Conservation (phyloP, 192 early-diverging fungal species). For the Radiomyces spectabilis region DNA sequence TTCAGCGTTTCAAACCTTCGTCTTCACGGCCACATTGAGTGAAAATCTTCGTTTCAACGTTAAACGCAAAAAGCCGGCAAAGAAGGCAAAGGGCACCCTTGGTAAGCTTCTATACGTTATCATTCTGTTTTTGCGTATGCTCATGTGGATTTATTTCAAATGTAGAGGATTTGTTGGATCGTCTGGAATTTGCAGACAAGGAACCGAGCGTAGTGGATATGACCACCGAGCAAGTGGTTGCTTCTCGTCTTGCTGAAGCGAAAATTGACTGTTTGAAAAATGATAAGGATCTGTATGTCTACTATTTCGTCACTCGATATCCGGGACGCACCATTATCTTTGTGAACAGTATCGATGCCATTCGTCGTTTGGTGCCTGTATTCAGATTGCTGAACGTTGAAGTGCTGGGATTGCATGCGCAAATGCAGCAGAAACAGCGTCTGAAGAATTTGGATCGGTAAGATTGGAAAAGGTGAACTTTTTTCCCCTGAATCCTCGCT, state of each 20-base stretch:
- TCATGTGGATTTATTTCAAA: no score
- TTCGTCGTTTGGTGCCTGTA: slow-evolving; percentile 81
- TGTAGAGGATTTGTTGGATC: slow-evolving; percentile 64
- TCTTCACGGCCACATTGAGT: slow-evolving; percentile 88
- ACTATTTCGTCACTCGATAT: slow-evolving; percentile 82
- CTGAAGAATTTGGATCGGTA: slow-evolving; percentile 86
- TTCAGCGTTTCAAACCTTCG: slow-evolving; percentile 63
- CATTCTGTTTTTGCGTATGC: no score
- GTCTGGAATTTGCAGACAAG: slow-evolving; percentile 69
- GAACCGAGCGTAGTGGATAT: slow-evolving; percentile 75
- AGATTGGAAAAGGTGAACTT: neutral
- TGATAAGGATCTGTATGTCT: slow-evolving; percentile 82
- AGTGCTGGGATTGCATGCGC: slow-evolving; percentile 83
- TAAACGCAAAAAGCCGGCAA: slow-evolving; percentile 30
- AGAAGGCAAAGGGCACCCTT: slow-evolving; percentile 31
- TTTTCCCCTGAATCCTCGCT: neutral
- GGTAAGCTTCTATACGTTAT: slow-evolving; percentile 2
- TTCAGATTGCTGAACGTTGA: slow-evolving; percentile 66
- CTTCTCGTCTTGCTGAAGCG: slow-evolving; percentile 66
- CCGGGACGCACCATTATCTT: slow-evolving; percentile 90
- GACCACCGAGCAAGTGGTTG: slow-evolving; percentile 54
- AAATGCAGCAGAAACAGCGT: slow-evolving; percentile 95
- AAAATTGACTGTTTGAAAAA: slow-evolving; percentile 77
- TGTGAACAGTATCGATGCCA: slow-evolving; percentile 92
- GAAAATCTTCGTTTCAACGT: slow-evolving; percentile 41